Evolutionary conservation across 2,329 filamentous ascomycete genomes (phyloP), one percentile per base, ranked within the genome.

Genomic region (Fusarium beomiforme): DNA sequence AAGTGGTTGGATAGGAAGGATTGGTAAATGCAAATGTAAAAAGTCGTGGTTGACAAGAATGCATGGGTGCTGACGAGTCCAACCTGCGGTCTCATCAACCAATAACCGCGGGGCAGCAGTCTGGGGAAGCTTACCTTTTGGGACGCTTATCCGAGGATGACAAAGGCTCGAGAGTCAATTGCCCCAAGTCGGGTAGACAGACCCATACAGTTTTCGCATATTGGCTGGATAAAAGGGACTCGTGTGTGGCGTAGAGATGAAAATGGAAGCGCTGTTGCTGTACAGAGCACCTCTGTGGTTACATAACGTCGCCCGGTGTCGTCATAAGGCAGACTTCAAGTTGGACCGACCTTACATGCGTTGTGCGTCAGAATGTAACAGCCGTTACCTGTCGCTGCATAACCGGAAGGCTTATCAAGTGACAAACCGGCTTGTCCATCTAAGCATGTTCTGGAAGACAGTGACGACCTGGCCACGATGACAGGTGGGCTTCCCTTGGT

Each of bases 141-240:
- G 53, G 69, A 39, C 41, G 46, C 57, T 72, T 69, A 71, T 37
- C 64, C 69, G 69, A 68, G 21, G 47, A 62, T 47, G 46, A 59
- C 47, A 51, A 64, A 69, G 55, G 33, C 31, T 31, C 37, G 42
- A 65, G n/a, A 42, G 33, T 47, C 29, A 19, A 42, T 39, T 54
- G 24, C 26, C 54, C 54, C 33, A 50, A 41, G 12, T 53, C 10
- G 63, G 41, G 42, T 34, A 51, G 57, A 3, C 33, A 24, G 44
- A 61, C 44, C 50, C 58, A 55, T 65, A 34, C 34, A 36, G 41
- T 4, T 43, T 36, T 31, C 31, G 14, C 37, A 39, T 58, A 58
- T 69, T 71, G 59, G 50, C 42, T 57, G 50, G 64, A 21, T 50
- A 55, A 55, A 61, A 57, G 34, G 44, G 50, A 58, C 49, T 60